Base-by-base conservation (phyloP, 2,329 filamentous ascomycete species). In the Pestalotiopsis sp. region DNA sequence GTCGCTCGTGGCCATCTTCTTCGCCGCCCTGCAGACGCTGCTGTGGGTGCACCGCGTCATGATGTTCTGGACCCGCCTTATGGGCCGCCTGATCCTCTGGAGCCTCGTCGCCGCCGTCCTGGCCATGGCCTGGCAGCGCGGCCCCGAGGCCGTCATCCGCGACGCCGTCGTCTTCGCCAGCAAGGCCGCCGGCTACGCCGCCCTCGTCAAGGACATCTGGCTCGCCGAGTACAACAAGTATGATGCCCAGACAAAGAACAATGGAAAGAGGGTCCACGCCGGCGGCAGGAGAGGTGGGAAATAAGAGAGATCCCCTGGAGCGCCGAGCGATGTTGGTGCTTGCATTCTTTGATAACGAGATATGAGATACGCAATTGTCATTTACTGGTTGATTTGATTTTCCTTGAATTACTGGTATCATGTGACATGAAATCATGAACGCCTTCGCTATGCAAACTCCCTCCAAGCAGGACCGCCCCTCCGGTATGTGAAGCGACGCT, bases 1-100 rank as follows among this genome's bases (percentile, higher is more conserved):
- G 67, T 79, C 86, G 61, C 83, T 86, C 11, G 80, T 91, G 65
- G 82, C 84, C 14, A 75, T 90, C 9, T 82, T 93, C 4, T 80
- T 91, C 59, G 73, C 90, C 38, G 81, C 90, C 67, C 79, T 95
- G 65, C 84, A 94, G 76, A 78, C 95, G 68, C 83, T 96, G 57
- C 87, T 91, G 77, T 91, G 92, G 82, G 83, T 94, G 20, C 89
- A 90, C 70, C 88, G 93, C 70, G 82, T 93, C 23, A 84, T 97
- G 68, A 83, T 94, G 76, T 97, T 91, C 83, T 94, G 93, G 89
- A 88, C 94, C 66, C 83, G 87, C n/a, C 77, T 97, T 67, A 84
- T 85, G 12, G 78, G 93, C 71, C 82, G 87, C 27, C 73, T 94
- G 57, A 78, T 87, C 1, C 89, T 94, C 71, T 96, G 90, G 89